Base-by-base conservation (phyloP, 2,329 filamentous ascomycete genomes). In the Colletotrichum navitas region DNA sequence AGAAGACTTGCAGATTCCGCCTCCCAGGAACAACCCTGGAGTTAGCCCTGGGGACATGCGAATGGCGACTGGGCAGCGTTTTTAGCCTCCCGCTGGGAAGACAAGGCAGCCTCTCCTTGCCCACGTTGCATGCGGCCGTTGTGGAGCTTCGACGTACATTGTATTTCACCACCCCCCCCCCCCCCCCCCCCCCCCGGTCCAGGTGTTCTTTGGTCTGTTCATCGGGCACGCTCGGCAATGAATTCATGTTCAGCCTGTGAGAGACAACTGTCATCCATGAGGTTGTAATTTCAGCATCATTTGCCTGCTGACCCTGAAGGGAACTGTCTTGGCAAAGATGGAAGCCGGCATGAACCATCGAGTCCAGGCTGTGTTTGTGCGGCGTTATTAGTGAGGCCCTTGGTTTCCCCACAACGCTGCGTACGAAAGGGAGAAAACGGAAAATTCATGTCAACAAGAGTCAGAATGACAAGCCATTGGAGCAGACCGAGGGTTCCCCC, bases 61-160 rank as follows among this genome's bases (percentile, higher is more conserved):
- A 32, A 52, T 16, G 56, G 54, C 34, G 54, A 56, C 47, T 56
- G 47, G 69, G 66, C 21, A 41, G 34, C 47, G n/a, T 18, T 34
- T 41, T 61, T 66, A 64, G 55, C 60, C 61, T 72, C 66, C 66
- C 47, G 51, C 41, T 72, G 45, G 26, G 49, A 62, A 66, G 59
- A n/a, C 59, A 68, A 73, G 68, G 39, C 69, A 69, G 60, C 39
- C 11, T 36, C 51, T 47, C 21, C 52, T 49, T 52, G 41, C 41
- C 39, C 60, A 49, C 68, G 34, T 41, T 58, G 45, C 79, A 77
- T 81, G 81, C 82, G 81, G 80, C 80, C 81, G 76, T 72, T 78
- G 81, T 82, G 80, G 82, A 79, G 66, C 34, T 58, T 32, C 45
- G 24, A n/a, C 3, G 11, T n/a, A n/a, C n/a, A n/a, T n/a, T n/a